Percentiles rank a stretch among this genome's conserved stretches.
Conservation (phyloP, 176 grass and related monocot species). For the Oryza australiensis region DNA sequence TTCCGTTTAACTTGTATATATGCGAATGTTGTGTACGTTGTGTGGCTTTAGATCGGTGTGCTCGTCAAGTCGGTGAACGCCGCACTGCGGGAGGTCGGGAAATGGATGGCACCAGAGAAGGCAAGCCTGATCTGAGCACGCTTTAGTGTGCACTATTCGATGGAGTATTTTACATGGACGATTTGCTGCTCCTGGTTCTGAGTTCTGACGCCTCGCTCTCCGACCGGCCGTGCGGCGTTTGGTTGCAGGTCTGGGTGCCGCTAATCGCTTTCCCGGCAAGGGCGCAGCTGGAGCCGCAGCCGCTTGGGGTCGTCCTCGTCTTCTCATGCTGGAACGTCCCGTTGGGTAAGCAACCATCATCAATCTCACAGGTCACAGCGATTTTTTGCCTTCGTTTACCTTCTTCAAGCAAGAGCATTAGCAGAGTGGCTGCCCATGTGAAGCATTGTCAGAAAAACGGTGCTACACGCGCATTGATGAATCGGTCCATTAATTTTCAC, state of each 20-base stretch:
- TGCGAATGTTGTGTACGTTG: neutral
- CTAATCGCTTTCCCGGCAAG: constrained; percentile 57
- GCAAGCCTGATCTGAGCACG: constrained; percentile 2
- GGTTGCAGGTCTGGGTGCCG: constrained; percentile 56
- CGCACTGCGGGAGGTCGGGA: constrained; percentile 54
- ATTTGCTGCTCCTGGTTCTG: neutral
- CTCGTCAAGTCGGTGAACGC: constrained; percentile 61
- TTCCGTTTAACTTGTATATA: neutral
- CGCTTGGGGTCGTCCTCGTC: constrained; percentile 82
- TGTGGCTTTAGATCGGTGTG: constrained; percentile 53
- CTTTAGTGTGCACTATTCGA: neutral
- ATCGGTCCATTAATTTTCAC: neutral
- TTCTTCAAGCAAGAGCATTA: neutral
- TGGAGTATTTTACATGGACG: neutral
- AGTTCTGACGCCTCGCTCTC: neutral
- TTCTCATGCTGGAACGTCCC: constrained; percentile 94
- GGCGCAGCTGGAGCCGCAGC: constrained; percentile 74
- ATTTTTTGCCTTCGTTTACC: neutral
- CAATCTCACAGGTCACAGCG: neutral
- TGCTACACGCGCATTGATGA: neutral
- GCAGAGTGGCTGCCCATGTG: neutral
- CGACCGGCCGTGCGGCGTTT: neutral
- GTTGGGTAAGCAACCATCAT: constrained; percentile 37
- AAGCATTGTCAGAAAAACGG: neutral
- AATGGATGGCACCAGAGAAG: constrained; percentile 70